Percentiles rank a stretch among this genome's conserved stretches.
These are phyloP conservation scores for Peltaster fructicola DNA, from an alignment of 2,329 filamentous ascomycete species.

Conservation along the genomic window DNA sequence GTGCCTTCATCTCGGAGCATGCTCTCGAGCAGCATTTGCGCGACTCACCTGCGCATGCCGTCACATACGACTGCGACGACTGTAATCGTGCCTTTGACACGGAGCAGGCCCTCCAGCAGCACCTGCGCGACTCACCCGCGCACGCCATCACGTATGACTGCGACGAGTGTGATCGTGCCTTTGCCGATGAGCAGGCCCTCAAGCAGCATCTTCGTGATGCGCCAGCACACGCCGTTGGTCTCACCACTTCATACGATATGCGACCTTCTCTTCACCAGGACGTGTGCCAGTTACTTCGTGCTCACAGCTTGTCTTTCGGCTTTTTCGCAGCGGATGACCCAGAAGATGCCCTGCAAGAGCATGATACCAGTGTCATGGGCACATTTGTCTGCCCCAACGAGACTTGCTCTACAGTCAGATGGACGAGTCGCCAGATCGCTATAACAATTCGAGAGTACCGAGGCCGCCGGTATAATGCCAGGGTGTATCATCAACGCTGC, in stretches of 20 bases:
- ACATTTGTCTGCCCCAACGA: slow-evolving; percentile 22
- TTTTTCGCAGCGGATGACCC: slow-evolving; percentile 17
- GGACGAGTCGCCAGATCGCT: slow-evolving; percentile 24
- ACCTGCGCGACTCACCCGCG: slow-evolving; percentile 2
- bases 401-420: slow-evolving; percentile 16
- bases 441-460: slow-evolving; percentile 26
- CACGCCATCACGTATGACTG: too few relatives aligned
- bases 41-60: slow-evolving; percentile 1
- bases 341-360: slow-evolving; percentile 8
- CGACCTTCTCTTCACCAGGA: slow-evolving; percentile 11
- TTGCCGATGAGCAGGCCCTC: not conserved
- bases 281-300: slow-evolving; percentile 15
- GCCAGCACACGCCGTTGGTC: not conserved
- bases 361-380: slow-evolving; percentile 26
- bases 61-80: not conserved
- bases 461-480: slow-evolving; percentile 1
- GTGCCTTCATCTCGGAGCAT: slow-evolving; percentile 1
- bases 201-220: slow-evolving; percentile 1
- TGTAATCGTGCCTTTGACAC: slow-evolving; percentile 1
- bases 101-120: slow-evolving; percentile 2
- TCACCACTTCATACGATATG: too few relatives aligned
- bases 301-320: slow-evolving; percentile 14
- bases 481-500: slow-evolving; percentile 1
- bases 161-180: slow-evolving; percentile 1
- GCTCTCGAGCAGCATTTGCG: slow-evolving; percentile 1